These are phyloP conservation scores for Zancudomyces culisetae DNA, from an alignment of 371 early-diverging fungal species.

Conservation along the genomic window DNA sequence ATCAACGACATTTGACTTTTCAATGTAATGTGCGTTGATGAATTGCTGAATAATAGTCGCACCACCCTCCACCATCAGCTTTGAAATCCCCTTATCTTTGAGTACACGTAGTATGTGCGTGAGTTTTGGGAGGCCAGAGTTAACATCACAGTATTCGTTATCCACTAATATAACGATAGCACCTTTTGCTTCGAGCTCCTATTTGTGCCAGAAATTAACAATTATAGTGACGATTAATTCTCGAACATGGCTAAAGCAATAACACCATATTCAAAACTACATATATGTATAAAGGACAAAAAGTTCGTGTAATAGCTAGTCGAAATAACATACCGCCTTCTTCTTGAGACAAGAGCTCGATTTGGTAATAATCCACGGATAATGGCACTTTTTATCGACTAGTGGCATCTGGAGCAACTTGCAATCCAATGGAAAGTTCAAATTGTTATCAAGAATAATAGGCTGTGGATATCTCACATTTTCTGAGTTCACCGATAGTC, in stretches of 20 bases:
- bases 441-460: constrained; percentile 56
- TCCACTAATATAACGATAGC: constrained; percentile 23
- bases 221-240: no score
- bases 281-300: no score
- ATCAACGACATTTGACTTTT: constrained; percentile 11
- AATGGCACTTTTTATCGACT: constrained; percentile 3
- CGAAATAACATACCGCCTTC: no score
- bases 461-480: constrained; percentile 42
- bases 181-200: constrained; percentile 26
- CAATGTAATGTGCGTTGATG: constrained; percentile 25
- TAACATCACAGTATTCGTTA: not conserved
- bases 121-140: constrained; percentile 4
- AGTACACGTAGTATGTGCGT: constrained; percentile 5
- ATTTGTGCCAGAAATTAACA: no score
- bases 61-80: constrained; percentile 89
- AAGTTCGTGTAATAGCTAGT: no score
- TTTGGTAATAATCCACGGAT: constrained; percentile 4
- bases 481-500: not conserved
- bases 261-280: no score
- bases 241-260: no score
- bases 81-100: constrained; percentile 17
- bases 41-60: constrained; percentile 54
- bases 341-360: constrained; percentile 5
- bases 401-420: constrained; percentile 23
- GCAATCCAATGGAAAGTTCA: constrained; percentile 34